phyloP scores from a whole-genome alignment of 345 rosid genomes.

The Psidium friedrichsthalianum region DNA sequence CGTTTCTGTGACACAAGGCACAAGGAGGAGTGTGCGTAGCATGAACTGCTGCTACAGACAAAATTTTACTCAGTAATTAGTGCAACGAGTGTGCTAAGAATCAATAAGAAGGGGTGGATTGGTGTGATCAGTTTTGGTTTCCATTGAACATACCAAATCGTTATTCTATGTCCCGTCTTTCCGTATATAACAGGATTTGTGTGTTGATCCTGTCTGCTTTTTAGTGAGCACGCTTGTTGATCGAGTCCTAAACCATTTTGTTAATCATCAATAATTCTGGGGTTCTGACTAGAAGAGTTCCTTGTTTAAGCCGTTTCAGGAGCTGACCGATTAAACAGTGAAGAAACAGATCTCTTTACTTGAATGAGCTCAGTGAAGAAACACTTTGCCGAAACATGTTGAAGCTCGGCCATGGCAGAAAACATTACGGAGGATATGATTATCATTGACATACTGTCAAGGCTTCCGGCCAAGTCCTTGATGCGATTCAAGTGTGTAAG shows the following conservation, averaged over 20 bases:
- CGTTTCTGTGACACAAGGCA: too few relatives aligned
- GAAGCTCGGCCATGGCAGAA: neutral
- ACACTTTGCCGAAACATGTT: neutral
- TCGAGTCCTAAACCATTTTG: neutral
- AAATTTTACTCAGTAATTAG: neutral
- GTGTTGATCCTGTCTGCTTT: neutral
- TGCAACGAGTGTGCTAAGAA: neutral
- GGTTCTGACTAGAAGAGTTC: neutral
- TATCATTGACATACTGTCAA: neutral
- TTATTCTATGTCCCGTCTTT: neutral
- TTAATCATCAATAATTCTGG: neutral
- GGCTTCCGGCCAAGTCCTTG: slow-evolving; percentile 7
- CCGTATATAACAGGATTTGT: neutral
- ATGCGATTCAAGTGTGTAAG: slow-evolving; percentile 5
- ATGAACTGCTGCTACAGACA: neutral
- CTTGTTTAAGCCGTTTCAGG: neutral
- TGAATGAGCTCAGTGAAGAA: neutral
- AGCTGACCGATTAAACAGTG: neutral
- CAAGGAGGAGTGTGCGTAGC: too few relatives aligned
- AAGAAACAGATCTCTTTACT: neutral
- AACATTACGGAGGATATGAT: neutral
- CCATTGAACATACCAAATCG: neutral
- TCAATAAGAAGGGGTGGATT: neutral
- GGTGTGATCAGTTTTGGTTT: neutral
- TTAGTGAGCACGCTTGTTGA: neutral